These are phyloP conservation scores for Acanthamoeba sp. DNA, from an alignment of 208 protist genomes.

Conservation along the genomic window DNA sequence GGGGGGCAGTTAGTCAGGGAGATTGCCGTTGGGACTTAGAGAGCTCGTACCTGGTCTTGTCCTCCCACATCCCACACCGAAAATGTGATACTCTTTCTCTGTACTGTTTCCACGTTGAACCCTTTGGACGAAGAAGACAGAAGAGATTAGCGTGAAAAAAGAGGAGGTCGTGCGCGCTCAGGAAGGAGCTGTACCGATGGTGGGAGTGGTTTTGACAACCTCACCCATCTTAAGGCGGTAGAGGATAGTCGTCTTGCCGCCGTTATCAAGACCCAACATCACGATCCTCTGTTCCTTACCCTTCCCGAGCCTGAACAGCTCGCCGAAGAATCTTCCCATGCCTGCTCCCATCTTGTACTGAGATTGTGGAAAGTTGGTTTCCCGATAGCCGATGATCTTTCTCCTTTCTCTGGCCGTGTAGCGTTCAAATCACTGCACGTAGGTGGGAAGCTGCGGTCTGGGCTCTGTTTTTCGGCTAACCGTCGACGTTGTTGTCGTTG, in stretches of 20 bases:
- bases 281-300: conserved; percentile 94
- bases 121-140: not conserved
- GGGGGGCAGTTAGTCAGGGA: no score
- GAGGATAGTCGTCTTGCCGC: conserved; percentile 97
- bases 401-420: no score
- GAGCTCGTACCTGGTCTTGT: conserved; percentile 68
- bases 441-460: no score
- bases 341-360: conserved; percentile 67
- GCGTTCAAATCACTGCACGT: no score
- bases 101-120: conserved; percentile 92
- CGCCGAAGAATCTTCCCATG: conserved; percentile 53
- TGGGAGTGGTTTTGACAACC: conserved; percentile 92
- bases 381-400: no score
- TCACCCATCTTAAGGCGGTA: conserved; percentile 94
- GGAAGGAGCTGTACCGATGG: conserved; percentile 87
- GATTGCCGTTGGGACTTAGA: no score
- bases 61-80: conserved; percentile 94
- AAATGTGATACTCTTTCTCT: conserved; percentile 98
- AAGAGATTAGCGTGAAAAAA: not conserved
- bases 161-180: not conserved
- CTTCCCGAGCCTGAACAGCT: conserved; percentile 71
- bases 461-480: no score
- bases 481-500: no score
- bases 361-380: no score
- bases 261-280: conserved; percentile 97